phyloP scores from a whole-genome alignment of 305 asterid species.

The Solanum hybrid region DNA sequence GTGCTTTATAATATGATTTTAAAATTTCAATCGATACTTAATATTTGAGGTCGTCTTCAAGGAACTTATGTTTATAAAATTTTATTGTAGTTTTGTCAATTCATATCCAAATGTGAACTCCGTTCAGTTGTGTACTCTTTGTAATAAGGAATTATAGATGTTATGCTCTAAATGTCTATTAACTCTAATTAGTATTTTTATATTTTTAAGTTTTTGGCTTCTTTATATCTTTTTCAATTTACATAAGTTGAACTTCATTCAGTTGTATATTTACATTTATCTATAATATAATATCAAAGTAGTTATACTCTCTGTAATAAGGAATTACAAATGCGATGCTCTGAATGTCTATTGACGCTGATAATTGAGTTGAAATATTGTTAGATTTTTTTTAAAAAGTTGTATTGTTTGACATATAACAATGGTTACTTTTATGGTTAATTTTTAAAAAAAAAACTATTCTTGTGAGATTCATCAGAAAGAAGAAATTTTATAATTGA shows the following conservation, averaged over 20 bases:
- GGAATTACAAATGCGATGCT: background rate
- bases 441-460: background rate
- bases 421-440: background rate
- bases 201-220: background rate
- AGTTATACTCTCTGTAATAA: background rate
- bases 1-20: too few species aligned
- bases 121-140: background rate
- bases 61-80: background rate
- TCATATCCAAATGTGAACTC: background rate
- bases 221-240: background rate
- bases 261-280: background rate
- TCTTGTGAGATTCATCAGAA: background rate
- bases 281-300: background rate
- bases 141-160: background rate
- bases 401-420: background rate
- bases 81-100: background rate
- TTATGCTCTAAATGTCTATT: too few species aligned
- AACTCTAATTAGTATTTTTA: background rate
- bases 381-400: background rate
- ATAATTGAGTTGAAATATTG: background rate
- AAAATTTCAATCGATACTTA: background rate
- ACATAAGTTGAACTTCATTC: too few species aligned
- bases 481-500: background rate
- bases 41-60: background rate
- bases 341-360: background rate